Evolutionary conservation across 305 asterid genomes (phyloP).

Genomic region (Caryopteris hybrid): DNA sequence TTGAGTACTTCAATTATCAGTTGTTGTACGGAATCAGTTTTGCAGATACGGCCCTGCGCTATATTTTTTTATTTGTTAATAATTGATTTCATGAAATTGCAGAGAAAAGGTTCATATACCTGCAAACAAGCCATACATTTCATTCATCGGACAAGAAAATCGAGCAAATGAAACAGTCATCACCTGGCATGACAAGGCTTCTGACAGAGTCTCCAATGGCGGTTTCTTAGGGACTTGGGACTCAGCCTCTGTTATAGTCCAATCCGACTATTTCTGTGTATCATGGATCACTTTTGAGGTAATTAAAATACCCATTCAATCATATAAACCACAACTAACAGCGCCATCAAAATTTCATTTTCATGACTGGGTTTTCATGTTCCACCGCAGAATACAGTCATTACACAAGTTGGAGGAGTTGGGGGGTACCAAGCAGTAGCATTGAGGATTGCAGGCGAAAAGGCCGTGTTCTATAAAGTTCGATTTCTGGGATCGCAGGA

Average conservation of each 20-base stretch:
- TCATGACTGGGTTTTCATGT: neutral
- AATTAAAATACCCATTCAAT: too few species aligned
- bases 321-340: neutral
- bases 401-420: slow-evolving; percentile 22
- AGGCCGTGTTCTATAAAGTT: slow-evolving; percentile 55
- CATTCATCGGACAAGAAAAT: slow-evolving; percentile 56
- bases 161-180: slow-evolving; percentile 44
- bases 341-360: neutral
- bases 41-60: too few species aligned
- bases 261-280: slow-evolving; percentile 71
- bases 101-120: slow-evolving; percentile 77
- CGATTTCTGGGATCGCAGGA: slow-evolving; percentile 78
- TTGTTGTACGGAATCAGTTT: too few species aligned
- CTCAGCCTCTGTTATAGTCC: slow-evolving; percentile 61
- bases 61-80: neutral
- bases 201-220: slow-evolving; percentile 38
- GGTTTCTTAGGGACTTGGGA: slow-evolving; percentile 52
- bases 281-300: slow-evolving; percentile 70
- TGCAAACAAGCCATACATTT: slow-evolving; percentile 59
- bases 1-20: neutral
- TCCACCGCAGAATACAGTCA: slow-evolving; percentile 6
- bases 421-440: slow-evolving; percentile 76
- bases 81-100: slow-evolving; percentile 10
- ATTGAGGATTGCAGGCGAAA: slow-evolving; percentile 52
- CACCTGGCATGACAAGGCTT: slow-evolving; percentile 76